Conservation (phyloP, 169 alveolate species). For the Ichthyophthirius multifiliis region DNA sequence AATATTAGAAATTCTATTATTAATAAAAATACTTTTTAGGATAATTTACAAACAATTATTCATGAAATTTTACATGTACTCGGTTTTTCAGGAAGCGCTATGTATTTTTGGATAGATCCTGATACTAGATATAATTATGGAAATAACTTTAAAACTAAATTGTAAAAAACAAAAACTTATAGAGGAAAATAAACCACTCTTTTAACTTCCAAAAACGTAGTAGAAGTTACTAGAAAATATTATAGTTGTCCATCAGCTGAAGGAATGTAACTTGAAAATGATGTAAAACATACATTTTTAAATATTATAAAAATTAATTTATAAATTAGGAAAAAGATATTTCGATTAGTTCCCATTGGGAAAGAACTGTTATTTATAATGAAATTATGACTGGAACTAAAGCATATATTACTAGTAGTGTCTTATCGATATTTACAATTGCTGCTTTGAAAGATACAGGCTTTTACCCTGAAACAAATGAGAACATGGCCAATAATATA, state of each 20-base stretch:
- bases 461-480: slow-evolving; percentile 32
- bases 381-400: slow-evolving; percentile 55
- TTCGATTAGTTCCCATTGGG: slow-evolving; percentile 59
- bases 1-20: not conserved
- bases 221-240: slow-evolving; percentile 30
- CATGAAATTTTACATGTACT: not conserved
- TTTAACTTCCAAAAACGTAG: slow-evolving; percentile 33
- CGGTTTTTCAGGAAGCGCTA: not conserved
- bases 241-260: slow-evolving; percentile 30
- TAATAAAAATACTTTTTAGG: not conserved
- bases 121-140: not conserved
- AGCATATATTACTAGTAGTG: not conserved
- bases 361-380: slow-evolving; percentile 38
- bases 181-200: not conserved
- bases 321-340: slow-evolving; percentile 34
- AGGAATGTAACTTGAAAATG: slow-evolving; percentile 54
- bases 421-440: slow-evolving; percentile 28
- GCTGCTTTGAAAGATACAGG: slow-evolving; percentile 54
- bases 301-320: not conserved
- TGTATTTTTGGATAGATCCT: slow-evolving; percentile 4
- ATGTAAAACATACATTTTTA: not conserved
- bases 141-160: not conserved
- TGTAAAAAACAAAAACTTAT: not conserved
- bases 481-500: not conserved
- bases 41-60: not conserved